Evolutionary conservation across 768 basidiomycete genomes (phyloP).

Genomic region (Boletus pseudo-olivaceus): DNA sequence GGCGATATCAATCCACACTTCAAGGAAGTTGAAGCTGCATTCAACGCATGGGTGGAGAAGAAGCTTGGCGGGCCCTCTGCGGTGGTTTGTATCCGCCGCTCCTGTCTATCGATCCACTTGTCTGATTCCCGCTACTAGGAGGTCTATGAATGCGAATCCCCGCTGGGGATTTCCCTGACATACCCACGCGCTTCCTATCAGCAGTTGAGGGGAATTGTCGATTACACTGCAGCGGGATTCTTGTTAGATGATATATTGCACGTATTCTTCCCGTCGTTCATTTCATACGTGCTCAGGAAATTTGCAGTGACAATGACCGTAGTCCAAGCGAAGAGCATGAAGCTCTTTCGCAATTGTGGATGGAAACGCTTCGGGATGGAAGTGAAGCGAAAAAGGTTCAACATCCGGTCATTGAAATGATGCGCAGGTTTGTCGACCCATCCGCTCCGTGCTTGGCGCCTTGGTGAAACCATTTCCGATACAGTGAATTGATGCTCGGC

Average conservation of each 20-base stretch:
- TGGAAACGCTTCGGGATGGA: not conserved
- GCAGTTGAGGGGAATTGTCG: not conserved
- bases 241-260: not conserved
- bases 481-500: conserved; percentile 2
- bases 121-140: conserved; percentile 12
- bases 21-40: conserved; percentile 19
- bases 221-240: not conserved
- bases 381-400: not conserved
- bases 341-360: not conserved
- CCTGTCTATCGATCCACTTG: fast-evolving
- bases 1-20: conserved; percentile 27
- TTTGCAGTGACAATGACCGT: not conserved
- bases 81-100: not conserved
- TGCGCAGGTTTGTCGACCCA: conserved; percentile 9
- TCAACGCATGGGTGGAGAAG: not conserved
- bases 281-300: not conserved
- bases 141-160: conserved; percentile 20
- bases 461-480: not conserved
- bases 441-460: not conserved
- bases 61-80: not conserved
- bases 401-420: not conserved
- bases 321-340: not conserved
- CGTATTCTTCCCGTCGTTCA: not conserved
- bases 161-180: not conserved
- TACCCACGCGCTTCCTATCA: not conserved